Percentiles rank a stretch among this genome's conserved stretches.
phyloP scores from a whole-genome alignment of 768 basidiomycete species.

The Calocybe cyanea region DNA sequence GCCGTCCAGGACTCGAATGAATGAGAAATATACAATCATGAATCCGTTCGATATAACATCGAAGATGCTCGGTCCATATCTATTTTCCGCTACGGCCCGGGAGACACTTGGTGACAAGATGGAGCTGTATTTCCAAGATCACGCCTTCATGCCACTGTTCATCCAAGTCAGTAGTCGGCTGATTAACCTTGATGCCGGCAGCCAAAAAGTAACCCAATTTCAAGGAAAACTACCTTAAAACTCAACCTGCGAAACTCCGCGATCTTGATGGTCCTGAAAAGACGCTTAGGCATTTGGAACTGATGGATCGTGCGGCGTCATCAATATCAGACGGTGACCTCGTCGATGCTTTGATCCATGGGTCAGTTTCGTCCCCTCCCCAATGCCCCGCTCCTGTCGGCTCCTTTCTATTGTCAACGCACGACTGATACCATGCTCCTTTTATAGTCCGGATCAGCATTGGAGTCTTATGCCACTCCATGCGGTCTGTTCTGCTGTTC shows the following conservation, averaged over 20 bases:
- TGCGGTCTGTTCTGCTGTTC: slow-evolving; percentile 85
- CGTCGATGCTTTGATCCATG: slow-evolving; percentile 90
- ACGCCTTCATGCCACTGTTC: slow-evolving; percentile 90
- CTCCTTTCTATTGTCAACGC: too few relatives aligned
- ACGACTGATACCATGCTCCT: slow-evolving; percentile 2
- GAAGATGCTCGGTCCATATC: slow-evolving; percentile 86
- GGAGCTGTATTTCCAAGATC: slow-evolving; percentile 96
- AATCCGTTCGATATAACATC: slow-evolving; percentile 91
- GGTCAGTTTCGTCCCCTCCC: slow-evolving; percentile 43
- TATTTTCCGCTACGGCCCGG: slow-evolving; percentile 78
- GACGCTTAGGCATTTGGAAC: slow-evolving; percentile 64
- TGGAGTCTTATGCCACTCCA: slow-evolving; percentile 96
- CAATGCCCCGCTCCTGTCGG: not conserved
- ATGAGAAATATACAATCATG: slow-evolving; percentile 89
- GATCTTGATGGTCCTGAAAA: slow-evolving; percentile 61
- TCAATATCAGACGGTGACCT: slow-evolving; percentile 95
- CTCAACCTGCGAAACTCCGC: slow-evolving; percentile 60
- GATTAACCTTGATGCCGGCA: not conserved
- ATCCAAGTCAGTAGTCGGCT: slow-evolving; percentile 59
- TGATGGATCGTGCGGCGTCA: slow-evolving; percentile 86
- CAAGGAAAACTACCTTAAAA: slow-evolving; percentile 96
- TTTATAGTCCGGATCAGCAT: slow-evolving; percentile 80
- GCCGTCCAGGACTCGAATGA: slow-evolving; percentile 66
- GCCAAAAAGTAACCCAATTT: not conserved
- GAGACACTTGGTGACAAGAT: slow-evolving; percentile 89